Evolutionary conservation across 495 filamentous ascomycete genomes (phyloP), one percentile per base, ranked within the genome.

Genomic region (Trichoderma reesei): DNA sequence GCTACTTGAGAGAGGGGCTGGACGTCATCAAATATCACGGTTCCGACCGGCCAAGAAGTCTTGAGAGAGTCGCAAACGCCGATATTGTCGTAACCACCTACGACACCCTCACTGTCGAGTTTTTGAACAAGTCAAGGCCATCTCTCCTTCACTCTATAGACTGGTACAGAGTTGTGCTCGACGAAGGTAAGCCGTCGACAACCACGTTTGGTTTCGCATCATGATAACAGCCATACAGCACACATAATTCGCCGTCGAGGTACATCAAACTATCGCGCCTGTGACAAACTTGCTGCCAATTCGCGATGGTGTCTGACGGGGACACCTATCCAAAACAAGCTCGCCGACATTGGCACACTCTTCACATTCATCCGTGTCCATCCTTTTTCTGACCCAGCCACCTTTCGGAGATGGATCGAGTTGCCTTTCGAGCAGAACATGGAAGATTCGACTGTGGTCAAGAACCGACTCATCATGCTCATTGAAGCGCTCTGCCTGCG

Each of bases 271-370:
- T 74, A 74, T 61, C 65, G 51, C 18, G 68, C 73, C 0, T 70
- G 70, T 18, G 66, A 63, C 16, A 66, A 67, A 1, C 69, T 81
- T 14, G 59, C 68, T 18, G 67, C 78, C 1, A 65, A 68, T 10
- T 64, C 65, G 7, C 72, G 78, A 7, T 82, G 80, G 79, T 82
- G 79, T 63, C 62, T 81, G 11, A 80, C 76, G 0, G 80, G 78
- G 3, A 83, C 80, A 6, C 79, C 79, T 1, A 78, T 78, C 64
- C 80, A 83, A 54, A 84, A 85, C 63, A 71, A 67, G 2, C 67
- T 85, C 3, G 76, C 82, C 0, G 82, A 83, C 64, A 65, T 83
- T 4, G 78, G 73, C 1, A 61, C 82, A 5, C 71, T 85, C 0
- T 66, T 82, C 36, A 67, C 67, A 9, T 83, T 83, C 65, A 66